Conservation (phyloP, 371 early-diverging fungal genomes). For the Rozella allomycis region DNA sequence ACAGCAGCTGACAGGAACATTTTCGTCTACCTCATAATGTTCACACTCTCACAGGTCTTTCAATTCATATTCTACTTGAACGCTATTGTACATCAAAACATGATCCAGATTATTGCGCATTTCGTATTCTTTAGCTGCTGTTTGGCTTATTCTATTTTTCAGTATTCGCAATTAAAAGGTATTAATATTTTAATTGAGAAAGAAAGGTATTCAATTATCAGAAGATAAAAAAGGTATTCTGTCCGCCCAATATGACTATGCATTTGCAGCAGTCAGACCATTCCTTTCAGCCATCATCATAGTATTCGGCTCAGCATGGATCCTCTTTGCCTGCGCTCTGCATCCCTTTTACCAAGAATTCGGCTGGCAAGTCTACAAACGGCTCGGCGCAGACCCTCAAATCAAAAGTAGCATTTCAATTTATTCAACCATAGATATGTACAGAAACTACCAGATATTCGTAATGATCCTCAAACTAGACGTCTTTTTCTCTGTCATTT, state of each 20-base stretch:
- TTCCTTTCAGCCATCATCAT: constrained; percentile 17
- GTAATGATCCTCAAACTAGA: constrained; percentile 67
- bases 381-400: constrained; percentile 69
- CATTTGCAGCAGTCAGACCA: too few species aligned
- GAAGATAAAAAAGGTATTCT: too few species aligned
- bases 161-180: constrained; percentile 10
- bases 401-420: constrained; percentile 40
- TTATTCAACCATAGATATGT: constrained; percentile 34
- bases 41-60: too few species aligned
- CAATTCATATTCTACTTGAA: too few species aligned
- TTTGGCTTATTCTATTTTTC: constrained; percentile 54
- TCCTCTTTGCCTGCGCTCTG: constrained; percentile 14
- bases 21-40: too few species aligned
- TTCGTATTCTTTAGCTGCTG: constrained; percentile 52
- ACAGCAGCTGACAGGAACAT: too few species aligned
- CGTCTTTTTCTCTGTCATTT: constrained; percentile 63
- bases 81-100: constrained; percentile 55
- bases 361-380: constrained; percentile 83
- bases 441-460: constrained; percentile 62
- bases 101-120: constrained; percentile 64
- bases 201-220: too few species aligned
- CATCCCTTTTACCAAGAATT: constrained; percentile 54
- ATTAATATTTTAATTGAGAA: too few species aligned
- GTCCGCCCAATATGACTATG: too few species aligned
- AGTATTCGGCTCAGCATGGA: constrained; percentile 13